Conservation (phyloP, 192 early-diverging fungal genomes). For the Geranomyces michiganensis region DNA sequence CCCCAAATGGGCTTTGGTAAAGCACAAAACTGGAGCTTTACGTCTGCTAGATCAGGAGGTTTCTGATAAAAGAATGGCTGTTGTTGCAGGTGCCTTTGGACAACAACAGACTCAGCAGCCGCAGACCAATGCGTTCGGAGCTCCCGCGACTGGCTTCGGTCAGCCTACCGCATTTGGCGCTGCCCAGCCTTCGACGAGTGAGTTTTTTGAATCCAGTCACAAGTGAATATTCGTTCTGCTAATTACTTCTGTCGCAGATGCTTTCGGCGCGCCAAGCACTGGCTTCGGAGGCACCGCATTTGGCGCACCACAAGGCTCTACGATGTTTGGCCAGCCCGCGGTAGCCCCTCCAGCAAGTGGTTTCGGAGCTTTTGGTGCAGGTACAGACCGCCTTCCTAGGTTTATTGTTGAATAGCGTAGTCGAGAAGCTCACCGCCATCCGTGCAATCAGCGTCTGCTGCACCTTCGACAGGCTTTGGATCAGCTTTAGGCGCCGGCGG, state of each 20-base stretch:
- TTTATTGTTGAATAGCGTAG: too few species aligned
- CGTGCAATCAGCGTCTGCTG: slow-evolving; percentile 17
- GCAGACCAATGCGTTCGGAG: not conserved
- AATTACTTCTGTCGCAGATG: not conserved
- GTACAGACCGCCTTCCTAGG: not conserved
- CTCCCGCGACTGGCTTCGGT: slow-evolving; percentile 3
- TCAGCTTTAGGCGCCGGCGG: slow-evolving; percentile 20
- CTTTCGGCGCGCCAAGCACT: not conserved
- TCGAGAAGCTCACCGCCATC: not conserved
- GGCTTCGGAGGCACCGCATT: slow-evolving; percentile 19
- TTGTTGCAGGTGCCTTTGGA: slow-evolving; percentile 19
- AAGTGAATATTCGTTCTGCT: not conserved
- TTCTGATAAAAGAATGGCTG: not conserved
- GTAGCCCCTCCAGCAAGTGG: slow-evolving; percentile 13
- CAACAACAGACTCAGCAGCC: slow-evolving; percentile 30
- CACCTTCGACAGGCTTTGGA: slow-evolving; percentile 37
- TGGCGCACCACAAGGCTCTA: slow-evolving; percentile 11
- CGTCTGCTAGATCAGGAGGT: too few species aligned
- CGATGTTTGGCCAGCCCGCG: slow-evolving; percentile 23
- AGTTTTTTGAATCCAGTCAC: too few species aligned
- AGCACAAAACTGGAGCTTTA: not conserved
- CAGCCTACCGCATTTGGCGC: slow-evolving; percentile 24
- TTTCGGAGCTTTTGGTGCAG: slow-evolving; percentile 15
- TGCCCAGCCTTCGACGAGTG: not conserved
- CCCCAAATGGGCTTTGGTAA: slow-evolving; percentile 25